phyloP scores from a whole-genome alignment of 352 stramenopile genomes.

The Aphanomyces astaci region DNA sequence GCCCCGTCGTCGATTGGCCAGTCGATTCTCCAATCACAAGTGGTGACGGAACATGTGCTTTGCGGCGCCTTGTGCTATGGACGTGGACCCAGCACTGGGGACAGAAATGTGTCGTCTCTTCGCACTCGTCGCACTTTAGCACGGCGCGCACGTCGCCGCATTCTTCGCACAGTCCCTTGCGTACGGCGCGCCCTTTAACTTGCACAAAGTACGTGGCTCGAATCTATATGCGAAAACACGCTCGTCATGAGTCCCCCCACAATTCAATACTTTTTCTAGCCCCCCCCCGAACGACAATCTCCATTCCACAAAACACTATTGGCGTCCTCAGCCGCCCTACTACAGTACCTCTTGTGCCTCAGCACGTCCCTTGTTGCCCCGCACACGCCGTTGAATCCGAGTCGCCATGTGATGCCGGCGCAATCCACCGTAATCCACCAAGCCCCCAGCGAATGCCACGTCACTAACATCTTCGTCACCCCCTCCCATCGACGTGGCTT shows the following conservation, averaged over 20 bases:
- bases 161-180: slow-evolving; percentile 61
- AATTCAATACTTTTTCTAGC: too few relatives aligned
- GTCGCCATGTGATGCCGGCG: slow-evolving; percentile 14
- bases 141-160: slow-evolving; percentile 59
- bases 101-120: slow-evolving; percentile 63
- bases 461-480: neutral
- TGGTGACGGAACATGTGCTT: slow-evolving; percentile 51
- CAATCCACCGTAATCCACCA: slow-evolving; percentile 3
- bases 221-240: slow-evolving; percentile 11
- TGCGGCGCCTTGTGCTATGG: slow-evolving; percentile 46
- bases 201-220: slow-evolving; percentile 58
- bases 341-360: slow-evolving; percentile 31
- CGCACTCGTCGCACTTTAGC: slow-evolving; percentile 54
- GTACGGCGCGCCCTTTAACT: slow-evolving; percentile 56
- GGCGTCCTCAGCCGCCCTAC: neutral
- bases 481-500: neutral
- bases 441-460: neutral
- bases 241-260: neutral
- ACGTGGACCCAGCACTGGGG: slow-evolving; percentile 67
- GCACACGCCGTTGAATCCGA: slow-evolving; percentile 44
- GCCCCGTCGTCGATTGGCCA: too few relatives aligned
- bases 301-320: too few relatives aligned
- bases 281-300: too few relatives aligned
- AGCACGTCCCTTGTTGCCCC: slow-evolving; percentile 36
- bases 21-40: slow-evolving; percentile 30